Percentiles rank a stretch among this genome's conserved stretches.
Conservation (phyloP, 768 basidiomycete genomes). For the Agaricus subrufescens region DNA sequence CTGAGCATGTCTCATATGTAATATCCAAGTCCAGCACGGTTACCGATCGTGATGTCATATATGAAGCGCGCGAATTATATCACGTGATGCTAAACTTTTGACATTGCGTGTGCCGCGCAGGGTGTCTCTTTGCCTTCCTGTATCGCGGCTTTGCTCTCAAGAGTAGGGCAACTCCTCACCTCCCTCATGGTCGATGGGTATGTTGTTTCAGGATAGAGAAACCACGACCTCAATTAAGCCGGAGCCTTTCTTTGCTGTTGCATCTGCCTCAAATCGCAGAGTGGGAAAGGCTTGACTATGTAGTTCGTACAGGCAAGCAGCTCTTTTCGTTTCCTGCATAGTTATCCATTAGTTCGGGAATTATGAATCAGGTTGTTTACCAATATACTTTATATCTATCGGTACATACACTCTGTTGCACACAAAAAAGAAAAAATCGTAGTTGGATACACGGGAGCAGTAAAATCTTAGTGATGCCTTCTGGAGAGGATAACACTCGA, state of each 20-base stretch:
- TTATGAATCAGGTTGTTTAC: neutral
- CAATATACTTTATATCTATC: neutral
- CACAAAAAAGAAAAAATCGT: neutral
- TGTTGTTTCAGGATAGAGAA: conserved; percentile 38
- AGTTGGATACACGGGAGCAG: neutral
- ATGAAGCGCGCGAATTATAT: conserved; percentile 1
- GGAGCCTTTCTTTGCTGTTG: conserved; percentile 53
- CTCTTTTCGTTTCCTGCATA: no score
- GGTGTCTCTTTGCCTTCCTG: neutral
- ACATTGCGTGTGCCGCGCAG: no score
- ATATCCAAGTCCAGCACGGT: neutral
- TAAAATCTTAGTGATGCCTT: conserved; percentile 18
- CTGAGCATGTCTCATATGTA: conserved; percentile 25
- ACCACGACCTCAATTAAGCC: conserved; percentile 71
- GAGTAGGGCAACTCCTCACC: conserved; percentile 51
- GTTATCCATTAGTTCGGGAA: neutral
- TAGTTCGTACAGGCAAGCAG: conserved; percentile 44
- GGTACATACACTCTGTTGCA: conserved; percentile 1
- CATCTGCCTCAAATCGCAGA: conserved; percentile 33
- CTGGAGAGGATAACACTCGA: conserved; percentile 39
- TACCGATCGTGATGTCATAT: conserved; percentile 5
- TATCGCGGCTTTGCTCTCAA: conserved; percentile 4
- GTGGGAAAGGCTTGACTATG: conserved; percentile 75
- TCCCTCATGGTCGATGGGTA: conserved; percentile 48
- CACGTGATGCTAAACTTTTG: neutral